phyloP scores from a whole-genome alignment of 768 basidiomycete genomes.

The Lactarius hatsudake region DNA sequence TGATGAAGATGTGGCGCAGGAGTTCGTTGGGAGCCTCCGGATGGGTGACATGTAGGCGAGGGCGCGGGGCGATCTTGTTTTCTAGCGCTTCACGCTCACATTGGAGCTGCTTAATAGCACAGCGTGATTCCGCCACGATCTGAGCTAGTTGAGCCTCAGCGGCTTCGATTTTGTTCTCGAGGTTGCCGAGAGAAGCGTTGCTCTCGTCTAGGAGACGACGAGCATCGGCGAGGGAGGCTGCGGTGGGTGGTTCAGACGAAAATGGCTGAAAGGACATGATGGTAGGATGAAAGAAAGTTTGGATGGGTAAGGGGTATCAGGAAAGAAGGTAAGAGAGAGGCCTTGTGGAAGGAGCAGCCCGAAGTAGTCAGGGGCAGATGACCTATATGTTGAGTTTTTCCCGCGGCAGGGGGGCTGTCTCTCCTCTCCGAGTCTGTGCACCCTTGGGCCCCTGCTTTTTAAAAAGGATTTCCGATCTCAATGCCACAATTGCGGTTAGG shows the following conservation, averaged over 20 bases:
- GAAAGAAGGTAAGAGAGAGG: constrained; percentile 4
- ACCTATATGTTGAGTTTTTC: constrained; percentile 18
- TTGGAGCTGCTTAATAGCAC: constrained; percentile 53
- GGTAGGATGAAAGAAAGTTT: constrained; percentile 19
- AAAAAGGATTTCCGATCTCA: no score
- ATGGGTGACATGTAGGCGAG: constrained; percentile 72
- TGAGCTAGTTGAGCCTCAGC: constrained; percentile 58
- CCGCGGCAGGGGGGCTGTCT: constrained; percentile 11
- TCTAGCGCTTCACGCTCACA: constrained; percentile 48
- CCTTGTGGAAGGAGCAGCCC: constrained; percentile 4
- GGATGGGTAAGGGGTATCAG: constrained; percentile 10
- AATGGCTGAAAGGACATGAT: constrained; percentile 29
- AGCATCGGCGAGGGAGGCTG: constrained; percentile 50
- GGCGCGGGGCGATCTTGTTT: constrained; percentile 45
- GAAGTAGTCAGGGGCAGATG: constrained; percentile 17
- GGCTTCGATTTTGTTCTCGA: constrained; percentile 47
- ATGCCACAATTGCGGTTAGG: neutral
- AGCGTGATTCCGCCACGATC: constrained; percentile 53
- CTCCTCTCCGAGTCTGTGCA: no score
- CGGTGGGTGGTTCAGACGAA: constrained; percentile 57
- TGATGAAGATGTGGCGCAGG: constrained; percentile 68
- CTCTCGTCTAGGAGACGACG: constrained; percentile 42
- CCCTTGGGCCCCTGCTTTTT: neutral
- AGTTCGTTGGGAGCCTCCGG: constrained; percentile 64
- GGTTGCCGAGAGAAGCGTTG: constrained; percentile 30